Evolutionary conservation across 2,329 filamentous ascomycete species (phyloP).

Genomic region (Basipetospora chlamydospora): DNA sequence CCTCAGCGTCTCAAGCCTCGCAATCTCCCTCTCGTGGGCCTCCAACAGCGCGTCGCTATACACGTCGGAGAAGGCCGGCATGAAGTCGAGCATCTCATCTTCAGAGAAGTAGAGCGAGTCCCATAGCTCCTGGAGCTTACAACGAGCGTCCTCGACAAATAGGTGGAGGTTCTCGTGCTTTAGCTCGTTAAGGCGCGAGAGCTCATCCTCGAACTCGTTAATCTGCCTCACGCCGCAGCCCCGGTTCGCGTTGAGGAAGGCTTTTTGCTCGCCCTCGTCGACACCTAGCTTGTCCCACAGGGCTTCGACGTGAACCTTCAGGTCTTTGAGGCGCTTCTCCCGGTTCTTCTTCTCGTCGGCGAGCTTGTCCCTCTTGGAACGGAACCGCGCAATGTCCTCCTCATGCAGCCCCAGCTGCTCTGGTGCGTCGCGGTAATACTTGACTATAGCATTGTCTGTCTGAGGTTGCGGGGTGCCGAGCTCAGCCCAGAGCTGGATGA

Average conservation of each 20-base stretch:
- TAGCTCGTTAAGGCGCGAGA: constrained; percentile 72
- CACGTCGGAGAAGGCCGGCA: constrained; percentile 90
- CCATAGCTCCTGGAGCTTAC: constrained; percentile 88
- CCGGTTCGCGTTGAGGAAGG: constrained; percentile 74
- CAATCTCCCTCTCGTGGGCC: constrained; percentile 85
- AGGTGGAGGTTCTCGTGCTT: constrained; percentile 91
- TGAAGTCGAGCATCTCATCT: constrained; percentile 97
- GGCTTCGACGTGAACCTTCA: constrained; percentile 63
- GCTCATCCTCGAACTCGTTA: constrained; percentile 91
- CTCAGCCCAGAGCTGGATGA: constrained; percentile 91
- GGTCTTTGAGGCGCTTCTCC: constrained; percentile 61
- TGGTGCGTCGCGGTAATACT: constrained; percentile 77
- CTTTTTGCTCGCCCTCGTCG: constrained; percentile 68
- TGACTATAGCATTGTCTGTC: constrained; percentile 74
- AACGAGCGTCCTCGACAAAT: constrained; percentile 88
- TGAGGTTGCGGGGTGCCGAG: constrained; percentile 88
- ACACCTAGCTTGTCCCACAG: constrained; percentile 83
- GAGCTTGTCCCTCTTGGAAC: constrained; percentile 64
- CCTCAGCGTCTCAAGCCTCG: constrained; percentile 62
- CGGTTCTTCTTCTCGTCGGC: constrained; percentile 77
- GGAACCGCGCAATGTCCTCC: constrained; percentile 64
- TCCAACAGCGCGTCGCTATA: constrained; percentile 92
- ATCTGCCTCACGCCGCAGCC: constrained; percentile 85
- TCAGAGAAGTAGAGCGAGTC: constrained; percentile 88
- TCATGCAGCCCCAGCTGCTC: constrained; percentile 89